These are phyloP conservation scores for Camelina laxa DNA, from an alignment of 345 rosid genomes.

Conservation along the genomic window DNA sequence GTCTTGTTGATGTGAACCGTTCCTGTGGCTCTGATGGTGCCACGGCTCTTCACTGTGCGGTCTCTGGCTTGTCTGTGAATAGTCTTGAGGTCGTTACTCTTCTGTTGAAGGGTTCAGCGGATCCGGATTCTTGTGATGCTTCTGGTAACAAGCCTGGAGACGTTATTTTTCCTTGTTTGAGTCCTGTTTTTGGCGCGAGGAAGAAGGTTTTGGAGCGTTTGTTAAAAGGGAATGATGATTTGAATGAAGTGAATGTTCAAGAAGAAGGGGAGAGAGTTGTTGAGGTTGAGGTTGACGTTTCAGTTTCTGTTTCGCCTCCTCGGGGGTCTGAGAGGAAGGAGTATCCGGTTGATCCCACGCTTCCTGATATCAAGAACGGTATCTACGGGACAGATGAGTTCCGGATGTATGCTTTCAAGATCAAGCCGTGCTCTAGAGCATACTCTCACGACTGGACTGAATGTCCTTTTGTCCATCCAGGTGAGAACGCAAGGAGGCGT, in stretches of 20 bases:
- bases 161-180: constrained; percentile 50
- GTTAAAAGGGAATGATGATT: constrained; percentile 49
- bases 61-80: constrained; percentile 63
- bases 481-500: constrained; percentile 95
- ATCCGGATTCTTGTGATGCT: constrained; percentile 61
- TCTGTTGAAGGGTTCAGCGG: constrained; percentile 69
- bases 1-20: constrained; percentile 63
- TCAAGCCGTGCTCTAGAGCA: constrained; percentile 94
- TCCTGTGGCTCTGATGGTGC: constrained; percentile 74
- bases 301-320: constrained; percentile 40
- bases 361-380: constrained; percentile 85
- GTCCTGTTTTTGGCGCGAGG: constrained; percentile 50
- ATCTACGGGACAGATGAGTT: constrained; percentile 90
- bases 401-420: constrained; percentile 87
- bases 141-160: constrained; percentile 66
- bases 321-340: constrained; percentile 71
- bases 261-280: constrained; percentile 43
- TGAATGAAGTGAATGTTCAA: constrained; percentile 45
- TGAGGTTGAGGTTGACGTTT: neutral
- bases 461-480: constrained; percentile 96
- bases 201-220: constrained; percentile 61
- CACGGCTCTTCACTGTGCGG: constrained; percentile 87
- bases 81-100: constrained; percentile 65
- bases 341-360: constrained; percentile 78
- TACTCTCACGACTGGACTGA: constrained; percentile 98